These are phyloP conservation scores for Rozella allomycis DNA, from an alignment of 371 early-diverging fungal genomes.

Conservation along the genomic window DNA sequence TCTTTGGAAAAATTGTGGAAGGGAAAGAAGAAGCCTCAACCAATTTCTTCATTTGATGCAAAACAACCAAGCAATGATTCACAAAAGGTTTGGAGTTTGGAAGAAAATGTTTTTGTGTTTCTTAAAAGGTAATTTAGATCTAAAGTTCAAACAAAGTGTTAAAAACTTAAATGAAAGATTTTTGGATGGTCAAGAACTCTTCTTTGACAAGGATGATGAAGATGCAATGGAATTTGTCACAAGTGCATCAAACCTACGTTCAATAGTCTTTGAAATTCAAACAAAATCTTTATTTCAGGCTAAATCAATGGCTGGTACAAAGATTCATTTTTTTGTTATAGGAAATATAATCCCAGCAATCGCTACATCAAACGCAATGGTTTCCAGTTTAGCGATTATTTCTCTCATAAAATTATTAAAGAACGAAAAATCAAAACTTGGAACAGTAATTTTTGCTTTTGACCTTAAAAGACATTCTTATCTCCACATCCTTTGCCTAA, in stretches of 20 bases:
- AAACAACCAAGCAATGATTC: constrained; percentile 17
- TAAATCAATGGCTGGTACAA: neutral
- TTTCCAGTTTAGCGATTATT: constrained; percentile 84
- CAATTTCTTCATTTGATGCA: neutral
- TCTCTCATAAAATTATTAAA: no score
- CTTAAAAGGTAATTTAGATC: constrained; percentile 9
- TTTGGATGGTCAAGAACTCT: constrained; percentile 16
- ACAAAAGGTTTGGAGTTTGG: constrained; percentile 41
- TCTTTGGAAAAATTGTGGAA: constrained; percentile 81
- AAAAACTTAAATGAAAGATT: constrained; percentile 11
- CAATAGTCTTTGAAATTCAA: constrained; percentile 66
- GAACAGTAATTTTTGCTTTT: no score
- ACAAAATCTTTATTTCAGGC: constrained; percentile 19
- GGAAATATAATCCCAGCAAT: constrained; percentile 99
- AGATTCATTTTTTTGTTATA: neutral
- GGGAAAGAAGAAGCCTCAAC: constrained; percentile 3
- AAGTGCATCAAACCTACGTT: constrained; percentile 68
- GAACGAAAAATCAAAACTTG: no score
- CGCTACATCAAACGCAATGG: constrained; percentile 97
- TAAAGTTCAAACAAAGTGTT: neutral
- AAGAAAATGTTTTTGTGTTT: constrained; percentile 20
- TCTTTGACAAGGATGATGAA: constrained; percentile 86
- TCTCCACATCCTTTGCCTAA: no score
- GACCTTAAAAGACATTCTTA: no score
- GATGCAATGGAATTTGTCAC: constrained; percentile 74